phyloP scores from a whole-genome alignment of 2,329 filamentous ascomycete species.

The Chrysosporium queenslandicum region DNA sequence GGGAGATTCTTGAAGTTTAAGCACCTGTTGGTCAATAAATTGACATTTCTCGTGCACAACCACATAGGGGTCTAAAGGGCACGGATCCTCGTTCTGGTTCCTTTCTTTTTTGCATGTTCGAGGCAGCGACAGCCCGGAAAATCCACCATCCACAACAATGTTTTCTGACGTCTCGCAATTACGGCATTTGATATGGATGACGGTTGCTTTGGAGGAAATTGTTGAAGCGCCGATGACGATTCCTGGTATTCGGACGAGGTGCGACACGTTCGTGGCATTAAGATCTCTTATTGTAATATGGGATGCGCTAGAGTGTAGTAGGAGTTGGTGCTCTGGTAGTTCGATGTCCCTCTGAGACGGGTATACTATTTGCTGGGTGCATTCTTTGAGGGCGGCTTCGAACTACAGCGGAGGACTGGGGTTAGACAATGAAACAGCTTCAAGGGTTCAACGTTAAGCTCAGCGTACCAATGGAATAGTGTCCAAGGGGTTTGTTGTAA shows the following conservation, averaged over 20 bases:
- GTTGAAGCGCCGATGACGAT: constrained; percentile 97
- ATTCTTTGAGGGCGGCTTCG: constrained; percentile 77
- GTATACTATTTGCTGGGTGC: constrained; percentile 87
- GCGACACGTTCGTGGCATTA: constrained; percentile 82
- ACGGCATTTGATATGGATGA: constrained; percentile 76
- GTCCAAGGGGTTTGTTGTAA: constrained; percentile 82
- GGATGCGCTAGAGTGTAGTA: constrained; percentile 83
- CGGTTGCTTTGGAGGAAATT: constrained; percentile 88
- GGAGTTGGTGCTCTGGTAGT: constrained; percentile 84
- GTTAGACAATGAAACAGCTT: neutral
- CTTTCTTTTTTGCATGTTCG: constrained; percentile 60
- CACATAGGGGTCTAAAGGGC: constrained; percentile 90
- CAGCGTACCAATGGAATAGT: constrained; percentile 75
- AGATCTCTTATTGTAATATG: constrained; percentile 89
- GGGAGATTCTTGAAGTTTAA: constrained; percentile 94
- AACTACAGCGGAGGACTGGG: constrained; percentile 50
- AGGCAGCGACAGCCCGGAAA: constrained; percentile 76
- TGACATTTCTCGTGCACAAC: constrained; percentile 87
- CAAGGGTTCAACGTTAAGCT: neutral
- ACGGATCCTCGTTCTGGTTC: constrained; percentile 55
- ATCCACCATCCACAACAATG: constrained; percentile 69
- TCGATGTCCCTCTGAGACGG: constrained; percentile 58
- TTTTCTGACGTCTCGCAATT: constrained; percentile 66
- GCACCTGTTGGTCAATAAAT: constrained; percentile 95
- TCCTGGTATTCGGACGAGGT: constrained; percentile 90